A percentile compares a stretch with the other conserved stretches of the same genome.
These are phyloP conservation scores for Didymellaceae sp. DNA, from an alignment of 2,329 filamentous ascomycete genomes.

Conservation along the genomic window DNA sequence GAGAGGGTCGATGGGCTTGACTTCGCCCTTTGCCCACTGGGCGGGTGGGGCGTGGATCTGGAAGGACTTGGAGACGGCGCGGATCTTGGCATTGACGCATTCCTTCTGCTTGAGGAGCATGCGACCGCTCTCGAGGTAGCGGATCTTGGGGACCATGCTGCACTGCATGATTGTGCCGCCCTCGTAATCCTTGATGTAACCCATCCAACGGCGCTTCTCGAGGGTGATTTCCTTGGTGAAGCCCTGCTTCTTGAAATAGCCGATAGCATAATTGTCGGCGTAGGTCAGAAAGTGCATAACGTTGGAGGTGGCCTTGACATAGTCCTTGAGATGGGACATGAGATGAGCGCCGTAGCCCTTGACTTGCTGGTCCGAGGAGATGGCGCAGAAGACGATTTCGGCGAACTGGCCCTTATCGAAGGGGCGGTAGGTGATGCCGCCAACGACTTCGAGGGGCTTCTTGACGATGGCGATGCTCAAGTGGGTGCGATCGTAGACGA, in stretches of 20 bases:
- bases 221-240: slow-evolving; percentile 99
- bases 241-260: slow-evolving; percentile 98
- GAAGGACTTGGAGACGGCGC: slow-evolving; percentile 87
- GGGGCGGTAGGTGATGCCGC: slow-evolving; percentile 93
- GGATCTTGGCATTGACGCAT: slow-evolving; percentile 91
- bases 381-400: slow-evolving; percentile 98
- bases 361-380: slow-evolving; percentile 96
- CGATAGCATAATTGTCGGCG: slow-evolving; percentile 97
- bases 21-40: slow-evolving; percentile 76
- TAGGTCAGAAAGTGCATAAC: slow-evolving; percentile 99
- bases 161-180: slow-evolving; percentile 99
- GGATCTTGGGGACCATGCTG: slow-evolving; percentile 91
- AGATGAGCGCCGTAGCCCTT: slow-evolving; percentile 98
- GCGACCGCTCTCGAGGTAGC: slow-evolving; percentile 89
- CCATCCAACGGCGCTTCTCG: slow-evolving; percentile 93
- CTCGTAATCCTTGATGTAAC: slow-evolving; percentile 99
- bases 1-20: slow-evolving; percentile 79
- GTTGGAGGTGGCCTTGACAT: slow-evolving; percentile 93
- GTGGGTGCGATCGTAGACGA: slow-evolving; percentile 97
- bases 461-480: slow-evolving; percentile 97
- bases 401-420: slow-evolving; percentile 93
- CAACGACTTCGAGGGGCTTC: slow-evolving; percentile 90
- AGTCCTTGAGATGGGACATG: slow-evolving; percentile 98
- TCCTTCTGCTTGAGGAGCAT: slow-evolving; percentile 99
- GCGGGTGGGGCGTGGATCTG: slow-evolving; percentile 84